phyloP scores from a whole-genome alignment of 257 asterid genomes.

The Penstemon davidsonii region DNA sequence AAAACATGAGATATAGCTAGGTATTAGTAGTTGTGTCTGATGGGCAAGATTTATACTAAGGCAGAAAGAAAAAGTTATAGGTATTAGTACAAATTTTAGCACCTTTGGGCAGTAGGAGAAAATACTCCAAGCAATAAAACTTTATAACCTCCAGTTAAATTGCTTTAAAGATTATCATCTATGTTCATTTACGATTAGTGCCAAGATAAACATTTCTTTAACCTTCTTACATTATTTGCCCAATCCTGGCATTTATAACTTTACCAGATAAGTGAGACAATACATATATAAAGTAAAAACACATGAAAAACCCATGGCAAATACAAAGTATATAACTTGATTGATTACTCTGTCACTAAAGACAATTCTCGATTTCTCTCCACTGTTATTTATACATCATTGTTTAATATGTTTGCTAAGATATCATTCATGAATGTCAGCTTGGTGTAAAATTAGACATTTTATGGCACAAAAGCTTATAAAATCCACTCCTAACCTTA shows the following conservation, averaged over 20 bases:
- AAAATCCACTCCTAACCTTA: slow-evolving; percentile 7
- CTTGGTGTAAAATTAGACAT: background rate
- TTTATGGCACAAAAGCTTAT: slow-evolving; percentile 2
- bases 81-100: background rate
- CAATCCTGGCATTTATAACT: slow-evolving; percentile 7
- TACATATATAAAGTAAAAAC: background rate
- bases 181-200: slow-evolving; percentile 3
- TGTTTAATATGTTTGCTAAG: background rate
- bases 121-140: background rate
- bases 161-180: background rate
- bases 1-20: slow-evolving; percentile 21
- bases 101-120: background rate
- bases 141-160: background rate
- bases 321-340: slow-evolving; percentile 6
- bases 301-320: slow-evolving; percentile 6
- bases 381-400: background rate
- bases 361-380: background rate
- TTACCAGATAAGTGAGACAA: slow-evolving; percentile 9
- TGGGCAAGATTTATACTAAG: background rate
- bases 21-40: slow-evolving; percentile 3
- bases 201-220: slow-evolving; percentile 11
- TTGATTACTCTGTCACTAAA: background rate
- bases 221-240: background rate
- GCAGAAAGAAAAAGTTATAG: background rate
- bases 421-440: slow-evolving; percentile 16